Percentiles rank a stretch among this genome's conserved stretches.
Conservation (phyloP, 2,329 filamentous ascomycete genomes). For the Claviceps humidiphila region DNA sequence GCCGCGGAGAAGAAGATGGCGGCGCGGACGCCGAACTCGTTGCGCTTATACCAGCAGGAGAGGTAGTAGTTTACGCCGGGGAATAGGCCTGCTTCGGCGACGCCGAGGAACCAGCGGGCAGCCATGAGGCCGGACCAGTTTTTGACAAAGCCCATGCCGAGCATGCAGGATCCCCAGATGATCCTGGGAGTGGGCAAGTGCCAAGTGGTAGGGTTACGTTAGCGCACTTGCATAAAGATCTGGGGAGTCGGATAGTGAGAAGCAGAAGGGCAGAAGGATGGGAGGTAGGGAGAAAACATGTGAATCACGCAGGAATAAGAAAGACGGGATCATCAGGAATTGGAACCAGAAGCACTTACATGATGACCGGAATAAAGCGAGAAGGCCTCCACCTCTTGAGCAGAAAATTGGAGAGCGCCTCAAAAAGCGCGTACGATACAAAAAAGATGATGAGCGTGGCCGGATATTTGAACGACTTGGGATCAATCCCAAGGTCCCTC, state of each 20-base stretch:
- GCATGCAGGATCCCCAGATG: slow-evolving; percentile 55
- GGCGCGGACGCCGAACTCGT: slow-evolving; percentile 66
- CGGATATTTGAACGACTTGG: slow-evolving; percentile 55
- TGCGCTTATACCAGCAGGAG: slow-evolving; percentile 70
- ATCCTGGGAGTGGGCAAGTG: slow-evolving; percentile 25
- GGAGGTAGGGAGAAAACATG: no score
- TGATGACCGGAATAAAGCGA: slow-evolving; percentile 70
- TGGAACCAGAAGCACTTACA: slow-evolving; percentile 32
- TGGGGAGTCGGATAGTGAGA: no score
- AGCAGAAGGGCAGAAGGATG: no score
- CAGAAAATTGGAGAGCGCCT: slow-evolving; percentile 65
- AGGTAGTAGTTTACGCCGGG: slow-evolving; percentile 70
- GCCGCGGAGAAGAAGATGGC: slow-evolving; percentile 78
- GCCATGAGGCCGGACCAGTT: slow-evolving; percentile 54
- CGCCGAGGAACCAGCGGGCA: slow-evolving; percentile 56
- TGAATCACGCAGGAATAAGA: no score
- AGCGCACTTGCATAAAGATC: no score
- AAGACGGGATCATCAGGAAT: no score
- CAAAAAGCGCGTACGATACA: slow-evolving; percentile 69
- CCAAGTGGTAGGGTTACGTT: no score
- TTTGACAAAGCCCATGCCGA: slow-evolving; percentile 52
- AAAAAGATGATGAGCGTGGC: slow-evolving; percentile 72
- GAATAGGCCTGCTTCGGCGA: slow-evolving; percentile 64
- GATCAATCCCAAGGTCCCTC: slow-evolving; percentile 34
- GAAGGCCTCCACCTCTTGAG: slow-evolving; percentile 65